A percentile compares a stretch with the other conserved stretches of the same genome.
Evolutionary conservation across 1,284 basidiomycete species (phyloP).

Genomic region (Ganoderma multipileum): DNA sequence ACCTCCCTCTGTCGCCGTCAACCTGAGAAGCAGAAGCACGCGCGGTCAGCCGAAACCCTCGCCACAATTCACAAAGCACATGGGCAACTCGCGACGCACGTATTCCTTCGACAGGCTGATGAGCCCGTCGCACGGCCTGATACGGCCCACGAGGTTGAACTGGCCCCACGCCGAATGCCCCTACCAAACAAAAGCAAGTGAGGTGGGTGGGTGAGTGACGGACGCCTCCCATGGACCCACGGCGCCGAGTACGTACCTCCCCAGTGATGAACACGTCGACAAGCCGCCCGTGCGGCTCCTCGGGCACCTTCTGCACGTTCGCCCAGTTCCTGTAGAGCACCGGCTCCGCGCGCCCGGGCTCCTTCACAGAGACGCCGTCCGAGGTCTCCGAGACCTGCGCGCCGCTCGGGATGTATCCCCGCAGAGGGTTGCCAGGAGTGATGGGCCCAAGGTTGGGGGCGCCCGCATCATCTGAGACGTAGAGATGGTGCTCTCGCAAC

Average conservation of each 20-base stretch:
- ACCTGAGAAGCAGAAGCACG: constrained; percentile 47
- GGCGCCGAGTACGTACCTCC: constrained; percentile 54
- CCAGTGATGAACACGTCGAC: constrained; percentile 72
- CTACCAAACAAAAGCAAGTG: constrained; percentile 40
- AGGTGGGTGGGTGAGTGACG: not conserved
- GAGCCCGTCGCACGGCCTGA: constrained; percentile 75
- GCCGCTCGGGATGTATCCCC: constrained; percentile 61
- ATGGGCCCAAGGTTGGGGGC: constrained; percentile 35
- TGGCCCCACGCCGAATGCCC: constrained; percentile 86
- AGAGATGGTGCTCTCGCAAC: constrained; percentile 72
- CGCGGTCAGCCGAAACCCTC: not conserved
- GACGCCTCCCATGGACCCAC: constrained; percentile 1
- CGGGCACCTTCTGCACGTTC: constrained; percentile 26
- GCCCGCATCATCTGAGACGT: constrained; percentile 34
- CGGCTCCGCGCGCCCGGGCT: constrained; percentile 44
- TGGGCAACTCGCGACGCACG: constrained; percentile 48
- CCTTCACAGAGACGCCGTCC: constrained; percentile 51
- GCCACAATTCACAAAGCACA: not conserved
- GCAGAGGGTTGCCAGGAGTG: constrained; percentile 44
- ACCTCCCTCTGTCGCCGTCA: constrained; percentile 72
- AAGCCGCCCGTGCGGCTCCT: constrained; percentile 41
- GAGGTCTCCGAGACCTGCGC: constrained; percentile 49
- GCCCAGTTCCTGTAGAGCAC: constrained; percentile 49
- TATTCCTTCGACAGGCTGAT: constrained; percentile 78
- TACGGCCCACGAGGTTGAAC: constrained; percentile 71